A percentile compares a stretch with the other conserved stretches of the same genome.
phyloP scores from a whole-genome alignment of 1,139 yeast species.

The Taphrina confusa region DNA sequence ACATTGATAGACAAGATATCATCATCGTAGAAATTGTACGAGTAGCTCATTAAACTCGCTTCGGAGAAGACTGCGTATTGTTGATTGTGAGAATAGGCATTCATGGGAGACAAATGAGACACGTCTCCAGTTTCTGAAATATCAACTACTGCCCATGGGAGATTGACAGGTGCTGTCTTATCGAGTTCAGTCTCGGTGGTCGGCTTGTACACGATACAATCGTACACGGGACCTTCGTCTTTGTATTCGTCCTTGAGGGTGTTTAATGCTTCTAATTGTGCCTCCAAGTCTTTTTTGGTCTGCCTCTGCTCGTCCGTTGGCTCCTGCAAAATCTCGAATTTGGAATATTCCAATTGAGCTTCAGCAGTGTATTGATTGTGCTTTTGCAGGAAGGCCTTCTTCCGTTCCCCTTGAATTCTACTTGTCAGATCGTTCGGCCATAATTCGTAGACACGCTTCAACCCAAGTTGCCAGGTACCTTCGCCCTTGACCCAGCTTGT shows the following conservation, averaged over 20 bases:
- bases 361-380: conserved; percentile 24
- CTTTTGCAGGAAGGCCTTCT: conserved; percentile 27
- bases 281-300: conserved; percentile 34
- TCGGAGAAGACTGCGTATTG: conserved; percentile 34
- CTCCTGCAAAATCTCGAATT: conserved; percentile 12
- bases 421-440: conserved; percentile 35
- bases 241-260: conserved; percentile 29
- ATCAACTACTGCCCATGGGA: conserved; percentile 36
- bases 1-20: conserved; percentile 36
- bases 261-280: conserved; percentile 32
- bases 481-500: conserved; percentile 33
- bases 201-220: conserved; percentile 34
- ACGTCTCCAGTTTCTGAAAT: conserved; percentile 34
- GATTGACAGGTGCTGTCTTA: conserved; percentile 23
- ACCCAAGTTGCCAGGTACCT: conserved; percentile 37
- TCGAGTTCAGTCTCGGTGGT: conserved; percentile 31
- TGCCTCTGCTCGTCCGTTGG: conserved; percentile 24
- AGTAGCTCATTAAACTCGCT: conserved; percentile 35
- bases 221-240: conserved; percentile 37
- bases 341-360: conserved; percentile 5
- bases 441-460: conserved; percentile 37
- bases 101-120: conserved; percentile 32
- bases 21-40: conserved; percentile 37
- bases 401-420: conserved; percentile 32
- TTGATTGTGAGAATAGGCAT: conserved; percentile 33